Evolutionary conservation across 129 eudicot genomes (phyloP), one percentile per base, ranked within the genome.

Genomic region (Centaurea solstitialis): DNA sequence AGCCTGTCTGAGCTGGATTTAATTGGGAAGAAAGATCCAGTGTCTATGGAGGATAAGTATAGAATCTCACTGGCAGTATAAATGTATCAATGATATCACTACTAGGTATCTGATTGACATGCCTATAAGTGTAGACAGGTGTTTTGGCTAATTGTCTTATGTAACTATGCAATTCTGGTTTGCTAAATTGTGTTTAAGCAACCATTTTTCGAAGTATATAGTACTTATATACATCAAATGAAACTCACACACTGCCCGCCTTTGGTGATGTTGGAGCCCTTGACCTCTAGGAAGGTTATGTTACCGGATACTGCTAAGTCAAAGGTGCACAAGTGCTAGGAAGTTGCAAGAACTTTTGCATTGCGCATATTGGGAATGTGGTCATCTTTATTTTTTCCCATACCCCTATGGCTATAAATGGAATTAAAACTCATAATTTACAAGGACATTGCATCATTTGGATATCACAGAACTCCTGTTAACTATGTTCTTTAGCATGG

Each of bases 271-370:
- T 33, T 33, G 37, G 37, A 33, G 37, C 37, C 37, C 37, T 33
- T 33, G 37, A 33, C 37, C 37, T 33, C 37, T 33, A 33, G 37
- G 37, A 33, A 33, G 37, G 37, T 33, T 33, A 33, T 3, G 37
- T 33, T 33, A 33, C 37, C 37, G 37, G 37, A 33, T 33, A 33
- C 37, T 33, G 37, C 37, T 33, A 33, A 33, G 5, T 33, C 37
- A 33, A 33, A 33, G 62, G 67, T 24, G 12, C 39, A 3, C 18
- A 7, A 12, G 80, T 39, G 75, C 26, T 77, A 9, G 40, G 72
- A 65, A 64, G 73, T 65, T 64, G 80, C 80, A 64, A 23, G 72
- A 77, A 39, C 9, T 22, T 77, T 38, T n/a, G 8, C 17, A 59
- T 26, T 57, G 28, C n/a, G 18, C 81, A 77, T 26, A 67, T 78